Evolutionary conservation across 768 basidiomycete genomes (phyloP).

Genomic region (Mrakia frigida): DNA sequence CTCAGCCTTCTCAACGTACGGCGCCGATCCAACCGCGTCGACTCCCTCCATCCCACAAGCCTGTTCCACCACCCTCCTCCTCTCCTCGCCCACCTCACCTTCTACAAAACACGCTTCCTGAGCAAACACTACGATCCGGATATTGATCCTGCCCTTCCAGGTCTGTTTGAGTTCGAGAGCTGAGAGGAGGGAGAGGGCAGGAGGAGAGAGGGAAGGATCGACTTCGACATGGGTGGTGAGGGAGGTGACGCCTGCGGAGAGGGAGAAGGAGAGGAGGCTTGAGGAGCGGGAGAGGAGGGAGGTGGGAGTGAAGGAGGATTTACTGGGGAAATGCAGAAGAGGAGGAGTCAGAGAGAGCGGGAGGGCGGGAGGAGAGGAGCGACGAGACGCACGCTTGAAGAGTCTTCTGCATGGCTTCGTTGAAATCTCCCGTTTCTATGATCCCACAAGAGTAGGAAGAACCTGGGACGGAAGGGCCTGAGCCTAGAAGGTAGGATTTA

Average conservation of each 20-base stretch:
- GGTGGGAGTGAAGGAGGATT: neutral
- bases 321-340: neutral
- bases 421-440: neutral
- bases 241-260: neutral
- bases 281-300: neutral
- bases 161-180: neutral
- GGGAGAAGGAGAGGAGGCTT: neutral
- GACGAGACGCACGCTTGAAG: neutral
- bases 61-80: neutral
- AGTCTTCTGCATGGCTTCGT: neutral
- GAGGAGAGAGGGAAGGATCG: neutral
- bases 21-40: neutral
- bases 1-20: slow-evolving; percentile 5
- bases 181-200: neutral
- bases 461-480: neutral
- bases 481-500: neutral
- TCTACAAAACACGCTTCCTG: neutral
- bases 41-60: neutral
- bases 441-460: neutral
- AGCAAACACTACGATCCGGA: neutral
- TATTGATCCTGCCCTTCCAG: neutral
- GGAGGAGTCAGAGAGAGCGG: neutral
- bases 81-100: neutral
- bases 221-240: slow-evolving; percentile 12
- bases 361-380: neutral